These are phyloP conservation scores for Pseudoperonospora humuli DNA, from an alignment of 352 stramenopile species.

Conservation along the genomic window DNA sequence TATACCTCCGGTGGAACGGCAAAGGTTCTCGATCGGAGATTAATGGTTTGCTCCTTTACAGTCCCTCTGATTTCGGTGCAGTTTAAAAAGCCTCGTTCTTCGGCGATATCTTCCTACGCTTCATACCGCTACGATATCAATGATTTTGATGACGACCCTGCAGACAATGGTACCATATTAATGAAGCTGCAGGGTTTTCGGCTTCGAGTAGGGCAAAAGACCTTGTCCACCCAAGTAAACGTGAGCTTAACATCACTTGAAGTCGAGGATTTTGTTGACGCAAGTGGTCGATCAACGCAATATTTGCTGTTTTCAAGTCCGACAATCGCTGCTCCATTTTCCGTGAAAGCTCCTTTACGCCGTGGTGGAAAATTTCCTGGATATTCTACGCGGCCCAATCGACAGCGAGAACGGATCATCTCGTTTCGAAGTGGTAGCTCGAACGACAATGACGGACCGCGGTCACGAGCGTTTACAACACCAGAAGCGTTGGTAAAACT, in stretches of 20 bases:
- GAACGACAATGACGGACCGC: constrained; percentile 8
- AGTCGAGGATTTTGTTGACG: constrained; percentile 67
- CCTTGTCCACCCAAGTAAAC: constrained; percentile 66
- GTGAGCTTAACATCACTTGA: constrained; percentile 63
- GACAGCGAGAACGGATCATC: constrained; percentile 59
- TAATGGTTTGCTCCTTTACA: constrained; percentile 78
- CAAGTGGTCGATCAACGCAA: constrained; percentile 50
- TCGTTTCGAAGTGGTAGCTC: constrained; percentile 35
- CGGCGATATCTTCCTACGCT: constrained; percentile 33
- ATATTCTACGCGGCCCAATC: constrained; percentile 23
- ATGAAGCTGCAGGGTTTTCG: constrained; percentile 79
- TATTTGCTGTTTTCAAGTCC: constrained; percentile 78
- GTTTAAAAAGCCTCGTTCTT: constrained; percentile 62
- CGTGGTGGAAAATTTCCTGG: constrained; percentile 28
- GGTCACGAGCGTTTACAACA: constrained; percentile 8
- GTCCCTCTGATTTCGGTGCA: constrained; percentile 74
- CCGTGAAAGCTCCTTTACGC: constrained; percentile 40
- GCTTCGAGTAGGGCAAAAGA: constrained; percentile 71
- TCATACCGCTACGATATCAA: constrained; percentile 55
- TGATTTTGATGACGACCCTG: constrained; percentile 49
- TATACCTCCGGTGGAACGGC: constrained; percentile 15
- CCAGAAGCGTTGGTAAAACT: constrained; percentile 62
- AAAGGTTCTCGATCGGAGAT: constrained; percentile 57
- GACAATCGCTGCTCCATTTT: constrained; percentile 56
- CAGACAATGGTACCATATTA: constrained; percentile 59